phyloP scores from a whole-genome alignment of 306 rosid genomes.

The Arachis hypogaea region DNA sequence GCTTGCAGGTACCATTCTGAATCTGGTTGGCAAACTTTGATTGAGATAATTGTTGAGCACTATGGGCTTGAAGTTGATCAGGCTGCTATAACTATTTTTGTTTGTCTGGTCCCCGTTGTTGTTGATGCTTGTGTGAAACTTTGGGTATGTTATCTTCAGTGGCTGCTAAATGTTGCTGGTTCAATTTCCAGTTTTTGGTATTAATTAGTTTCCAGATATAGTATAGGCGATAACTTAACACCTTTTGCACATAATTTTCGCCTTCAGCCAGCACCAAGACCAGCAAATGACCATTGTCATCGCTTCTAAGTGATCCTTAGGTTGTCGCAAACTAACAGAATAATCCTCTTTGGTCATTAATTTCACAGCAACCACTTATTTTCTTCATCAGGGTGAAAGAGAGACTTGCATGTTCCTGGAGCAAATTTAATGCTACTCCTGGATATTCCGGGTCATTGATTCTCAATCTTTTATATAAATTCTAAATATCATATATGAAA shows the following conservation, averaged over 20 bases:
- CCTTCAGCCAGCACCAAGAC: constrained; percentile 21
- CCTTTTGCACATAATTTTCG: constrained; percentile 4
- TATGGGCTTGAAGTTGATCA: constrained; percentile 86
- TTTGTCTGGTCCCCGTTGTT: constrained; percentile 83
- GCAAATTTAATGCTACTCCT: too few species aligned
- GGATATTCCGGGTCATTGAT: too few species aligned
- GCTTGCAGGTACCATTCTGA: constrained; percentile 95
- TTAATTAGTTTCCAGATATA: constrained; percentile 23
- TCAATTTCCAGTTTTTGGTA: constrained; percentile 17
- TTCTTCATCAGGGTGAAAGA: not conserved
- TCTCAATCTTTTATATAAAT: too few species aligned
- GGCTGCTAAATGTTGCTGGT: constrained; percentile 25
- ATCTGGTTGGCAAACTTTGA: constrained; percentile 93
- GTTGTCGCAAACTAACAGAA: not conserved
- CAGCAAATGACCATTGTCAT: constrained; percentile 4
- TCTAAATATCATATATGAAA: too few species aligned
- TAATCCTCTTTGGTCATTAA: not conserved
- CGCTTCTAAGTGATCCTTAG: constrained; percentile 6
- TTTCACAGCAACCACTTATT: not conserved
- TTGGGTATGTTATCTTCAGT: constrained; percentile 67
- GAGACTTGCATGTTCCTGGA: too few species aligned
- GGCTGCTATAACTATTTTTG: constrained; percentile 70
- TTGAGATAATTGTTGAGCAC: constrained; percentile 83
- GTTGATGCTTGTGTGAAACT: constrained; percentile 90
- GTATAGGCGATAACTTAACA: constrained; percentile 5